Evolutionary conservation across 768 basidiomycete genomes (phyloP).

Genomic region (Podaxis carcinomalis): DNA sequence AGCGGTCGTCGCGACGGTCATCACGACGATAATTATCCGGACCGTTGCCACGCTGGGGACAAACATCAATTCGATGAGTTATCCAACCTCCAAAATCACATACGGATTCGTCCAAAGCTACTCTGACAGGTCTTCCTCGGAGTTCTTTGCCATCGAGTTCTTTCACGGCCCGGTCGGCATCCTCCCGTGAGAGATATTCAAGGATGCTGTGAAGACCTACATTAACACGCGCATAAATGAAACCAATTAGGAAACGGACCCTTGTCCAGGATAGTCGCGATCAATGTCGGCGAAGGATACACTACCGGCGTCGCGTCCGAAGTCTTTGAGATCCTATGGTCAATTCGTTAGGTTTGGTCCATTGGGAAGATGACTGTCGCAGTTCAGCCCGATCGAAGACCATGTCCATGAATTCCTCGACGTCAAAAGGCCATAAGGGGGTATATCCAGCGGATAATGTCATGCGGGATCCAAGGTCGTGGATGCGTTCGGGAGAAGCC

Average conservation of each 20-base stretch:
- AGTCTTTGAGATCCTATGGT: constrained; percentile 93
- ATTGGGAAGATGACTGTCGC: constrained; percentile 15
- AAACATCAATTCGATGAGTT: constrained; percentile 7
- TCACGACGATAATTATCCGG: constrained; percentile 76
- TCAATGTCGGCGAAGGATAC: constrained; percentile 96
- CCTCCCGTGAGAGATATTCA: constrained; percentile 84
- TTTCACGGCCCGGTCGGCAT: constrained; percentile 91
- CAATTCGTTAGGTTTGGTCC: constrained; percentile 40
- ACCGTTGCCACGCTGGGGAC: constrained; percentile 47
- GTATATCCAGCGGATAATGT: constrained; percentile 3
- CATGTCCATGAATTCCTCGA: constrained; percentile 10
- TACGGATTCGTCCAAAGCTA: constrained; percentile 62
- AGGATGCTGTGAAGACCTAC: constrained; percentile 55
- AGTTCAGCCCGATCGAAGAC: constrained; percentile 21
- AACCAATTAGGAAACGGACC: constrained; percentile 48
- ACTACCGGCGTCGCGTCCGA: constrained; percentile 89
- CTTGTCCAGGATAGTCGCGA: constrained; percentile 78
- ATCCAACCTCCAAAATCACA: constrained; percentile 17
- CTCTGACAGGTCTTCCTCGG: constrained; percentile 75
- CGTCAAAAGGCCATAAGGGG: constrained; percentile 3
- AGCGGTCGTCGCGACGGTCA: constrained; percentile 61
- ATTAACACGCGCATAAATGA: neutral
- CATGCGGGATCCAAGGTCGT: constrained; percentile 8
- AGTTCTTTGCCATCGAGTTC: constrained; percentile 85
- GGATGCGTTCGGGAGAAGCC: constrained; percentile 12